A percentile compares a stretch with the other conserved stretches of the same genome.
Conservation (phyloP, 352 stramenopile genomes). For the Pythium pyrilobum region DNA sequence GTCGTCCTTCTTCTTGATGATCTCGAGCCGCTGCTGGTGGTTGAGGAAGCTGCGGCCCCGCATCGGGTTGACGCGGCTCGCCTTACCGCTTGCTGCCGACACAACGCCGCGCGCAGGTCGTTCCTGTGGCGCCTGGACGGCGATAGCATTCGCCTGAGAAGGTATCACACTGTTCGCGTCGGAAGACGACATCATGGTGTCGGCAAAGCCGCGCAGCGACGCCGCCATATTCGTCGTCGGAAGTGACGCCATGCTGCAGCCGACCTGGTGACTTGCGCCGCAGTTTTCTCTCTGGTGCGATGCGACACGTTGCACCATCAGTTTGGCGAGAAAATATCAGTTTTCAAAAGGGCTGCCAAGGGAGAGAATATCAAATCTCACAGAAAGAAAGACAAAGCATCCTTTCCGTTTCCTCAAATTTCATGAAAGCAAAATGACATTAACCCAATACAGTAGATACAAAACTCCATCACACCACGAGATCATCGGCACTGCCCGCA, state of each 20-base stretch:
- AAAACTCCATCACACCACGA: no score
- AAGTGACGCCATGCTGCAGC: not conserved
- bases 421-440: not conserved
- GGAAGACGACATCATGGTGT: no score
- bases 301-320: not conserved
- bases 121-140: no score
- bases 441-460: not conserved
- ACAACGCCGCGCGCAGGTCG: no score
- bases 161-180: no score
- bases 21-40: conserved; percentile 19
- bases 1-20: conserved; percentile 20
- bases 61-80: not conserved
- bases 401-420: no score
- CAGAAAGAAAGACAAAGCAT: no score
- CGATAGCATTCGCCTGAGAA: no score
- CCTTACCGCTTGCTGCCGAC: no score
- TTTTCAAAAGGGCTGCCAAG: not conserved
- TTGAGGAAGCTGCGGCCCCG: conserved; percentile 14
- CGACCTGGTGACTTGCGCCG: not conserved
- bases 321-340: conserved; percentile 16
- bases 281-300: conserved; percentile 17
- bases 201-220: no score
- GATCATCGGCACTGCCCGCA: no score
- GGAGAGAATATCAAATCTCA: conserved; percentile 1
- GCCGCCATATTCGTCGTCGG: no score